These are phyloP conservation scores for Arabidopsis suecica DNA, from an alignment of 345 rosid species.

Conservation along the genomic window DNA sequence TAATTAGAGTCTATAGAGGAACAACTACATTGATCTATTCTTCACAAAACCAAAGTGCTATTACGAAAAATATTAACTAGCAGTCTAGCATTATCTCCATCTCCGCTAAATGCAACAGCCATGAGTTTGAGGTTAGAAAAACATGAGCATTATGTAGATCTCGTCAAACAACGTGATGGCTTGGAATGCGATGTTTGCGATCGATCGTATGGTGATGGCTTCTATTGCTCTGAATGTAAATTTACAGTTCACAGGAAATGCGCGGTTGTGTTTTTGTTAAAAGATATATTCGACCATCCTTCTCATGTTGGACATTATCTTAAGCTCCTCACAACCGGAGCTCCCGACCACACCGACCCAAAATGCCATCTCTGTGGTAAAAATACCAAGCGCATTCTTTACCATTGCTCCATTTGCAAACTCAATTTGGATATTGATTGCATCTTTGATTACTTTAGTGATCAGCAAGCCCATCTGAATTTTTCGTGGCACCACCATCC, in stretches of 20 bases:
- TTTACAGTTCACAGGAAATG: not conserved
- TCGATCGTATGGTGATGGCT: not conserved
- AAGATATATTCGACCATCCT: not conserved
- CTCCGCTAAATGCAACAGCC: not conserved
- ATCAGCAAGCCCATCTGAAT: too few species aligned
- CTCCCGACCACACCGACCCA: slow-evolving; percentile 17
- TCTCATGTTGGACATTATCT: slow-evolving; percentile 2
- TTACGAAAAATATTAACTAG: too few species aligned
- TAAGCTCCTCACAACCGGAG: slow-evolving; percentile 28
- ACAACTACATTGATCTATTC: too few species aligned
- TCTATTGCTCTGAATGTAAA: not conserved
- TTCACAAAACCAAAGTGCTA: too few species aligned
- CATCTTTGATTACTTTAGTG: not conserved
- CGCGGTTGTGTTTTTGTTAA: not conserved
- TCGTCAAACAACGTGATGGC: not conserved
- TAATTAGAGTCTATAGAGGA: too few species aligned
- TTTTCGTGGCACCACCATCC: slow-evolving; percentile 15
- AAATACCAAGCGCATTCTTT: not conserved
- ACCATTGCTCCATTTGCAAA: not conserved
- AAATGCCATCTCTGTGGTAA: slow-evolving; percentile 18
- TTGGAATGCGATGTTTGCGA: not conserved
- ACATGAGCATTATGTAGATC: not conserved
- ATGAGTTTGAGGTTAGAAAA: not conserved
- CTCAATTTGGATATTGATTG: slow-evolving; percentile 14
- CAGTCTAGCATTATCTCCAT: not conserved